A percentile compares a stretch with the other conserved stretches of the same genome.
These are phyloP conservation scores for Suillus ampliporus DNA, from an alignment of 768 basidiomycete genomes.

Conservation along the genomic window DNA sequence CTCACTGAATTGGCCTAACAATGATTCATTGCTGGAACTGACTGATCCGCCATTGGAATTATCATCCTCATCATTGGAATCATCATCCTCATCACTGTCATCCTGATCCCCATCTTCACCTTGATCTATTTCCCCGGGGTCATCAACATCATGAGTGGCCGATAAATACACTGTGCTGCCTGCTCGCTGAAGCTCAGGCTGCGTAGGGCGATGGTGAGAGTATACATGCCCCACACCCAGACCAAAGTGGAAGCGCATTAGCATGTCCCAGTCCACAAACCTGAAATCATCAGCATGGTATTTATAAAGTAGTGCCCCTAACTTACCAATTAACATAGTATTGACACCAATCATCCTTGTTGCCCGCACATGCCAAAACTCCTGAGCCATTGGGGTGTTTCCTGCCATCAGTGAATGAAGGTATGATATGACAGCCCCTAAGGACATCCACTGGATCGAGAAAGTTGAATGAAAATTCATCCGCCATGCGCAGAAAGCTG, in stretches of 20 bases:
- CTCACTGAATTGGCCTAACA: background rate
- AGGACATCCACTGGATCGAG: constrained; percentile 10
- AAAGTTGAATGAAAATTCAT: constrained; percentile 9
- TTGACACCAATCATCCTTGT: background rate
- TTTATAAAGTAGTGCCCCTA: background rate
- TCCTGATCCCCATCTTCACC: background rate
- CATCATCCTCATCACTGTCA: background rate
- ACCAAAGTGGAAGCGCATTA: constrained; percentile 1
- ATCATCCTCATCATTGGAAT: no score
- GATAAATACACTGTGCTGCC: background rate
- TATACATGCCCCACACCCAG: background rate
- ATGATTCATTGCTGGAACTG: background rate
- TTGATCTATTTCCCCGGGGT: background rate
- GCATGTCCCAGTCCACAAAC: constrained; percentile 7
- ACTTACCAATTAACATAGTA: constrained; percentile 5
- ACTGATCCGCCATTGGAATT: no score
- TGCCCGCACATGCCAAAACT: background rate
- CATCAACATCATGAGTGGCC: background rate
- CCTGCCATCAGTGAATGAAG: constrained; percentile 7
- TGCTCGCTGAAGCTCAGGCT: background rate
- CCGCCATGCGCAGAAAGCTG: constrained; percentile 8
- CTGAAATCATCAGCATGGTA: background rate
- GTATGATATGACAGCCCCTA: constrained; percentile 13
- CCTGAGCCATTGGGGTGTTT: constrained; percentile 4
- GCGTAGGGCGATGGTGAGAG: background rate